Conservation (phyloP, 2,329 filamentous ascomycete genomes). For the Sporothrix phasma region DNA sequence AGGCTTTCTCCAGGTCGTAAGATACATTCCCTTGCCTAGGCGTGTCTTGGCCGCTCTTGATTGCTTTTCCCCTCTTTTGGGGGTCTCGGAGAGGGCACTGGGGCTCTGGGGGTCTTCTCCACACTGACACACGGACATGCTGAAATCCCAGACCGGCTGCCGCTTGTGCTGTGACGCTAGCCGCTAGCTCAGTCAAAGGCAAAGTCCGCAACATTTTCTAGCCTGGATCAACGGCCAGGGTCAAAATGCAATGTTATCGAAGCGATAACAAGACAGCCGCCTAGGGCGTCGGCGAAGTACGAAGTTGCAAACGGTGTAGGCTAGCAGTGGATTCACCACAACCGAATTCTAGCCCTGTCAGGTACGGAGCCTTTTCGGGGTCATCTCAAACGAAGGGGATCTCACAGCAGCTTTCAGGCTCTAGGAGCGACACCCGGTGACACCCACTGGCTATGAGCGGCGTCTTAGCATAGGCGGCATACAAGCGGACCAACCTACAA, state of each 20-base stretch:
- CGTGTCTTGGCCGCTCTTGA: neutral
- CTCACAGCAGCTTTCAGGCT: neutral
- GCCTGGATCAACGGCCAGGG: neutral
- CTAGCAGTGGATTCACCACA: neutral
- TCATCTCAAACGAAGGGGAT: neutral
- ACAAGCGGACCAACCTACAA: neutral
- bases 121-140: neutral
- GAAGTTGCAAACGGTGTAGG: neutral
- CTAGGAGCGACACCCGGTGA: too few species aligned
- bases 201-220: neutral
- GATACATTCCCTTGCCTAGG: neutral
- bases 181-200: neutral
- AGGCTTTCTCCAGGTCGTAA: slow-evolving; percentile 8
- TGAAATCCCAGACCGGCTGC: too few species aligned
- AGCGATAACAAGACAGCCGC: neutral
- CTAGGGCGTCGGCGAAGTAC: neutral
- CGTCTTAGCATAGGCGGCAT: neutral
- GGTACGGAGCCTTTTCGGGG: neutral
- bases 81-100: too few species aligned
- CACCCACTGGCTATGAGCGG: neutral
- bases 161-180: neutral
- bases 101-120: neutral
- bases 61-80: neutral
- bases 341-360: too few species aligned
- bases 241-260: neutral